Evolutionary conservation across 164 flowering plant species (phyloP).

Genomic region (Kalanchoe fedtschenkoi): DNA sequence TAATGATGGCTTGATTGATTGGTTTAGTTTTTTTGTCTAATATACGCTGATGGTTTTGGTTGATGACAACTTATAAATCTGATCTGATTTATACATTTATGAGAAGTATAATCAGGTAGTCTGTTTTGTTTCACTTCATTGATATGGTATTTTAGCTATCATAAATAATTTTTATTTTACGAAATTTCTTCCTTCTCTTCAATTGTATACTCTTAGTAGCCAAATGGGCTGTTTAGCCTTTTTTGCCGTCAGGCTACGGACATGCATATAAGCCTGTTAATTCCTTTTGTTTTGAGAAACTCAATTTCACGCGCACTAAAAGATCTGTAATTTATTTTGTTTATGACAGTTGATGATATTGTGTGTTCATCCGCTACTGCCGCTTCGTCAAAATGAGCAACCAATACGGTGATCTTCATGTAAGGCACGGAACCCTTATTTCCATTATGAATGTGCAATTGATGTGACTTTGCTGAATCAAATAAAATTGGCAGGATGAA

Average conservation of each 20-base stretch:
- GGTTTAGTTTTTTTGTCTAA: not conserved
- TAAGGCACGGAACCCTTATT: not conserved
- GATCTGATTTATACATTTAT: not conserved
- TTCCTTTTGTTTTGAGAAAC: not conserved
- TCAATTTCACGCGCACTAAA: too few species aligned
- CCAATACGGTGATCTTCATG: slow-evolving; percentile 5
- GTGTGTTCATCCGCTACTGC: not conserved
- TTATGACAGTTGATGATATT: not conserved
- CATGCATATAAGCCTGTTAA: not conserved
- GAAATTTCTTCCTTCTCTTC: not conserved
- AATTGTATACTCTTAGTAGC: not conserved
- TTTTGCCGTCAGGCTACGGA: too few species aligned
- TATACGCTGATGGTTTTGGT: not conserved
- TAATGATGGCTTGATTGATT: not conserved
- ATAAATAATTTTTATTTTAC: not conserved
- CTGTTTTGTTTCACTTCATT: not conserved
- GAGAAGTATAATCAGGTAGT: not conserved
- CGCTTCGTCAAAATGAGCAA: not conserved
- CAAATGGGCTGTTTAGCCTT: not conserved
- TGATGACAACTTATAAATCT: not conserved
- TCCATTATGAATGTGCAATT: not conserved
- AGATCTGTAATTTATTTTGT: too few species aligned
- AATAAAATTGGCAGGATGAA: slow-evolving; percentile 43
- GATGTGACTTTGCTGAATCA: not conserved
- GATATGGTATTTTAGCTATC: not conserved